phyloP scores from a whole-genome alignment of 371 early-diverging fungal genomes.

The Apophysomyces ossiformis region DNA sequence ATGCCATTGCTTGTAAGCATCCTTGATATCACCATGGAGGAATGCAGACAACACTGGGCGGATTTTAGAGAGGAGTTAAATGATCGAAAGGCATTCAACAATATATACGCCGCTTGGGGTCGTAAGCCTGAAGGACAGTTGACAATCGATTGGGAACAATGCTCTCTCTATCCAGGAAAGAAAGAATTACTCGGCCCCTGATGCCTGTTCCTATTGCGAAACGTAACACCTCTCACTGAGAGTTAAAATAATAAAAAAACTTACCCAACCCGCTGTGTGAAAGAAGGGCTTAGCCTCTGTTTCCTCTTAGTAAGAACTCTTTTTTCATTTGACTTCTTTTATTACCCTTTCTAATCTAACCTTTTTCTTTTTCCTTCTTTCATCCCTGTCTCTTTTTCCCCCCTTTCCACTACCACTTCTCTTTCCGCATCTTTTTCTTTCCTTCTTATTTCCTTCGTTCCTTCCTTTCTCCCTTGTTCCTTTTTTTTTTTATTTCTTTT shows the following conservation, averaged over 20 bases:
- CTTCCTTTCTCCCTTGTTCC: not conserved
- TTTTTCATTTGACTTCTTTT: no score
- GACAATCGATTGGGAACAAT: slow-evolving; percentile 43
- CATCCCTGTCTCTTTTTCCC: no score
- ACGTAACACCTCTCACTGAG: slow-evolving; percentile 9
- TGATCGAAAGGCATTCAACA: slow-evolving; percentile 29
- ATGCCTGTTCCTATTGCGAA: slow-evolving; percentile 2
- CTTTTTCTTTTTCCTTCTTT: no score
- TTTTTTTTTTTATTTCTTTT: not conserved
- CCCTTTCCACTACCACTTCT: no score
- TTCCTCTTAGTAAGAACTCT: not conserved
- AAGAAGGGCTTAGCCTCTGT: not conserved
- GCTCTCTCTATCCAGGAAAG: slow-evolving; percentile 20
- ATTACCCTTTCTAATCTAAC: no score
- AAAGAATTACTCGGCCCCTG: slow-evolving; percentile 9
- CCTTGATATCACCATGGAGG: slow-evolving; percentile 15
- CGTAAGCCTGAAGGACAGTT: slow-evolving; percentile 21
- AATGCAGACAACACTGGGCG: slow-evolving; percentile 24
- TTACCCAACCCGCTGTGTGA: not conserved
- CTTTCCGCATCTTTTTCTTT: not conserved
- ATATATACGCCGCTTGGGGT: slow-evolving; percentile 36
- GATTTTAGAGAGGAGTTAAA: slow-evolving; percentile 20
- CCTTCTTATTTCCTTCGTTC: not conserved
- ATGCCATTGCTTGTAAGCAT: slow-evolving; percentile 23
- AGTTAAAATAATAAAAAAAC: slow-evolving; percentile 5